Conservation (phyloP, 345 rosid genomes). For the Hevea brasiliensis region DNA sequence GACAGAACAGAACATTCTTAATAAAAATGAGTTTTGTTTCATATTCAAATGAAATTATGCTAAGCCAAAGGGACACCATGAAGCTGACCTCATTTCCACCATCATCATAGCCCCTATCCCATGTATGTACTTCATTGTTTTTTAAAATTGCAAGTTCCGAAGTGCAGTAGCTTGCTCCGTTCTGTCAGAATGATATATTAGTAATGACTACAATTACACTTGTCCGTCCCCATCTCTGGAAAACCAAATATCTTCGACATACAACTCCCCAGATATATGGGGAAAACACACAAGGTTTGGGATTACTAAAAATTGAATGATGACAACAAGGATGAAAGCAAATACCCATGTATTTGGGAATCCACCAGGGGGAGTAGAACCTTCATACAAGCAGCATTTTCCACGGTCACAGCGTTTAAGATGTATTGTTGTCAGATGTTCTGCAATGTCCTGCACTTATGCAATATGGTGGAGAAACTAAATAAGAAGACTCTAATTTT, state of each 20-base stretch:
- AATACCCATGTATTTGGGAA: constrained; percentile 87
- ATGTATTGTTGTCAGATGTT: constrained; percentile 70
- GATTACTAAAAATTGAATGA: neutral
- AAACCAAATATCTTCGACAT: neutral
- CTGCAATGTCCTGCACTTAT: constrained; percentile 66
- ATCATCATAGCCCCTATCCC: constrained; percentile 91
- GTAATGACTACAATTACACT: neutral
- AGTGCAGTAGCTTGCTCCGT: constrained; percentile 71
- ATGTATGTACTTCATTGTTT: constrained; percentile 80
- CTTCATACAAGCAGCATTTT: constrained; percentile 79
- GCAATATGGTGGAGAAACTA: neutral
- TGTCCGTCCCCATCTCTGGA: neutral
- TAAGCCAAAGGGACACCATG: neutral
- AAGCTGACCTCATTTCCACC: constrained; percentile 67
- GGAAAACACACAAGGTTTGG: neutral
- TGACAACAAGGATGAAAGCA: constrained; percentile 1
- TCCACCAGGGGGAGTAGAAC: constrained; percentile 76
- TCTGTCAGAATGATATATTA: constrained; percentile 34
- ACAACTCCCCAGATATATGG: neutral
- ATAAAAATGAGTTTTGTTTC: neutral
- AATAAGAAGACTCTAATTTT: neutral
- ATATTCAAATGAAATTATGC: neutral
- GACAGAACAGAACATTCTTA: neutral
- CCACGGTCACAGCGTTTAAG: constrained; percentile 80
- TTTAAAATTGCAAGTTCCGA: constrained; percentile 79